Conservation (phyloP, 345 rosid genomes). For the Gossypium longicalyx region DNA sequence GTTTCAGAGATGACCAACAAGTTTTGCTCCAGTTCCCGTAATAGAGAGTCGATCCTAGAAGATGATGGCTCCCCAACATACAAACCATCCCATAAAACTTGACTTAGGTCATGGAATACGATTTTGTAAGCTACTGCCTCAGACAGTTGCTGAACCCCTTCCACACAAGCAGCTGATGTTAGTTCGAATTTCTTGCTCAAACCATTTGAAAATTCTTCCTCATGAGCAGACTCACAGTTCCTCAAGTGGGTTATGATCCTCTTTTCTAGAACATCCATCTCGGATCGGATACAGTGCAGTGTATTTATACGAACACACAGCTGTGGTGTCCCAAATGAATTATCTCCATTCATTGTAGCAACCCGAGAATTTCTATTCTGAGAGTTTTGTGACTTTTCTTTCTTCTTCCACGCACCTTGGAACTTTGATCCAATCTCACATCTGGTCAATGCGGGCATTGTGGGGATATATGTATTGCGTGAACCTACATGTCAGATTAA, state of each 20-base stretch:
- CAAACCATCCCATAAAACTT: conserved; percentile 81
- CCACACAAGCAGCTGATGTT: conserved; percentile 72
- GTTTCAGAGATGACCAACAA: conserved; percentile 60
- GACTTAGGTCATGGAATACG: conserved; percentile 75
- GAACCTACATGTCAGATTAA: conserved; percentile 52
- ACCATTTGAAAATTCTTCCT: conserved; percentile 80
- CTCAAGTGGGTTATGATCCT: conserved; percentile 82
- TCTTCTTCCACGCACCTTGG: conserved; percentile 90
- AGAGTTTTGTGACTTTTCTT: conserved; percentile 64
- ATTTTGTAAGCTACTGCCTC: conserved; percentile 79
- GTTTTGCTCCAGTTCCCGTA: conserved; percentile 70
- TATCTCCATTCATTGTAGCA: conserved; percentile 55
- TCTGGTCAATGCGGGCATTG: conserved; percentile 93
- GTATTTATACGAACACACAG: conserved; percentile 74
- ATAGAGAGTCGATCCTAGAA: conserved; percentile 70
- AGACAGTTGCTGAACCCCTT: conserved; percentile 85
- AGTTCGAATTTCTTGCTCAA: conserved; percentile 80
- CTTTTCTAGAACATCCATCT: conserved; percentile 77
- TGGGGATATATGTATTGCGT: conserved; percentile 63
- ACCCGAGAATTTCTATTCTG: conserved; percentile 80
- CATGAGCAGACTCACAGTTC: conserved; percentile 85
- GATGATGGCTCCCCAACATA: conserved; percentile 73
- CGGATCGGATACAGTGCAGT: conserved; percentile 66
- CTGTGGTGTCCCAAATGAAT: conserved; percentile 64
- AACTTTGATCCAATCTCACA: conserved; percentile 76